Evolutionary conservation across 805 yeast species (phyloP), one percentile per base, ranked within the genome.

Genomic region (Saturnispora diversa): DNA sequence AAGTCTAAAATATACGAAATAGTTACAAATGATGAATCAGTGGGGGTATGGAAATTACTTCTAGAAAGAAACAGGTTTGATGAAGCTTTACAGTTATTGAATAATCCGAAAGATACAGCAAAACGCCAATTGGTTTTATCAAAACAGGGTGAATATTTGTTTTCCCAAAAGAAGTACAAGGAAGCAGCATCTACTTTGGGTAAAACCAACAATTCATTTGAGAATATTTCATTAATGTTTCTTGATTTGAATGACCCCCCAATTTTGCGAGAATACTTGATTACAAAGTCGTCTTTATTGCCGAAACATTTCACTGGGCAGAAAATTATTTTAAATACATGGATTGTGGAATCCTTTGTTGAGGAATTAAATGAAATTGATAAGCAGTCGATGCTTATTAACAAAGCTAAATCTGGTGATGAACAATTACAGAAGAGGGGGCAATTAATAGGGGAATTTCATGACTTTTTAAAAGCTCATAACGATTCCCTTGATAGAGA

Each of bases 1-100:
- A 58, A 63, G 10, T 53, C 61, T 5, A 68, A 67, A 36, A 75
- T 92, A 8, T 83, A 71, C 54, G 98, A 92, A 55, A 60, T 92
- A 6, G 68, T 80, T 8, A 64, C 84, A 10, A 70, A 70, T 26
- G 72, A 81, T 52, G 97, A 90, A 56, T 66, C 77, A 4, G 64
- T 70, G 4, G 82, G 82, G 20, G 77, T 88, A 3, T 85, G 97
- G 95, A 72, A 71, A 39, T 64, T 74, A 1, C 58, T 79, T 51
- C 54, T 78, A n/a, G 68, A 67, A 3, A 65, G 64, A 37, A 58
- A 65, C 6, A 60, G 72, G 42, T 90, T 69, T 57, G 84, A 80
- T 13, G 75, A 74, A 33, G 95, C 96, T 0, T 62, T 84, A 35
- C 47, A 55, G 2, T 55, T 75, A 12, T 55, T 62, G 25, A 30